Evolutionary conservation across 164 flowering plant species (phyloP), one percentile per base, ranked within the genome.

Genomic region (Santalum album): DNA sequence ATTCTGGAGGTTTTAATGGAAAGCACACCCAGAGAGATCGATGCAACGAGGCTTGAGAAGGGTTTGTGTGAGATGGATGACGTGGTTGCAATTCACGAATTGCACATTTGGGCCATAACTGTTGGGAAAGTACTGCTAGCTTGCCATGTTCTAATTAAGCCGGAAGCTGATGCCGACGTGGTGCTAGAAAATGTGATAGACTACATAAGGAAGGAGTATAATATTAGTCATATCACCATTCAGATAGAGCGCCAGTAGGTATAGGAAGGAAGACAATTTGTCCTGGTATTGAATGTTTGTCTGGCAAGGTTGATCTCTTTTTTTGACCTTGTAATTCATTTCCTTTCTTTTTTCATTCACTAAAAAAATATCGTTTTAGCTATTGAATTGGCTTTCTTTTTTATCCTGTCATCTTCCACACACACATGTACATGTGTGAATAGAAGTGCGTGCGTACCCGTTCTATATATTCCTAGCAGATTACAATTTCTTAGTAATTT

Each of bases 171-270:
- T 51, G 52, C 71, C 7, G 63, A 53, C 25, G 4, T 23, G 38
- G 64, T 63, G 57, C 60, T 67, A 4, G 40, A 42, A 21, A 63
- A 63, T n/a, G 58, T 68, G 12, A 48, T 54, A 6, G 54, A 47
- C 39, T 64, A 63, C 25, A 49, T 59, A 21, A 26, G 29, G 51
- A 51, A 26, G 15, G 55, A 44, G 35, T 51, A 68, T 27, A 68
- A 68, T 21, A 59, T 63, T 24, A 68, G 51, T 27, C 72, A 62
- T 62, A 63, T 67, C 2, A 67, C 67, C 17, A 54, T 67, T 7
- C 71, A 67, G 27, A 52, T 62, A n/a, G 63, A 67, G 24, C 62
- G 49, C 1, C 21, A 46, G 42, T 38, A 38, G 3, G 14, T 38
- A 29, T 29, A 9, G 34, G 34, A 29, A 29, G 34, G 34, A 29